These are phyloP conservation scores for Atkinsonella hypoxylon DNA, from an alignment of 2,329 filamentous ascomycete species.

Conservation along the genomic window DNA sequence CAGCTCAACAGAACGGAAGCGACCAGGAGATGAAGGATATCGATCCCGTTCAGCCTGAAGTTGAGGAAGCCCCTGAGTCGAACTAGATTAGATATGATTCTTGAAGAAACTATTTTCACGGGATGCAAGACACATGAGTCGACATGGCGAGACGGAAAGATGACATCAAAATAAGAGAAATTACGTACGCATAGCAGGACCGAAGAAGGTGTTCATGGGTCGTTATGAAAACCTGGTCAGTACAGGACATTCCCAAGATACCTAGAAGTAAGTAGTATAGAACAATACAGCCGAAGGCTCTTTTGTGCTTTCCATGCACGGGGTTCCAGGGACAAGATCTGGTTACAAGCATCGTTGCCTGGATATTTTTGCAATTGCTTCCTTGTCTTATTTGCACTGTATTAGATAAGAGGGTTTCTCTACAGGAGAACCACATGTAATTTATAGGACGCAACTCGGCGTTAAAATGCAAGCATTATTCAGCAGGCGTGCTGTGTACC, in stretches of 20 bases:
- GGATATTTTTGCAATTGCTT: too few species aligned
- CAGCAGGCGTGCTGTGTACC: too few species aligned
- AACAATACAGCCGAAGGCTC: background rate
- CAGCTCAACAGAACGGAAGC: constrained; percentile 32
- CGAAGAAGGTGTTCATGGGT: background rate
- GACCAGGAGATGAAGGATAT: constrained; percentile 56
- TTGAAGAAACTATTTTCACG: background rate
- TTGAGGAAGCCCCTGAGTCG: constrained; percentile 29
- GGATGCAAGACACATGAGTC: constrained; percentile 9
- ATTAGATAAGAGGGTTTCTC: too few species aligned
- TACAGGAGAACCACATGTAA: too few species aligned
- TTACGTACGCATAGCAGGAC: background rate
- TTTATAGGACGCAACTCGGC: too few species aligned
- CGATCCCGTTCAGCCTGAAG: constrained; percentile 39
- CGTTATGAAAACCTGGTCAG: background rate
- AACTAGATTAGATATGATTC: constrained; percentile 18
- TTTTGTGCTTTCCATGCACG: background rate
- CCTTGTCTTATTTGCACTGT: too few species aligned
- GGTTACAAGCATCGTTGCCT: too few species aligned
- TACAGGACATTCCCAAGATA: background rate
- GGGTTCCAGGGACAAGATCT: too few species aligned
- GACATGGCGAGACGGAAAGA: constrained; percentile 3
- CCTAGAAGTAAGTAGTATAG: constrained; percentile 3
- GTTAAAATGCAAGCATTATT: too few species aligned
- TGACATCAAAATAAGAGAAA: background rate